A percentile compares a stretch with the other conserved stretches of the same genome.
Evolutionary conservation across 352 stramenopile genomes (phyloP).

Genomic region (Thalassiosira livingstoniorum): DNA sequence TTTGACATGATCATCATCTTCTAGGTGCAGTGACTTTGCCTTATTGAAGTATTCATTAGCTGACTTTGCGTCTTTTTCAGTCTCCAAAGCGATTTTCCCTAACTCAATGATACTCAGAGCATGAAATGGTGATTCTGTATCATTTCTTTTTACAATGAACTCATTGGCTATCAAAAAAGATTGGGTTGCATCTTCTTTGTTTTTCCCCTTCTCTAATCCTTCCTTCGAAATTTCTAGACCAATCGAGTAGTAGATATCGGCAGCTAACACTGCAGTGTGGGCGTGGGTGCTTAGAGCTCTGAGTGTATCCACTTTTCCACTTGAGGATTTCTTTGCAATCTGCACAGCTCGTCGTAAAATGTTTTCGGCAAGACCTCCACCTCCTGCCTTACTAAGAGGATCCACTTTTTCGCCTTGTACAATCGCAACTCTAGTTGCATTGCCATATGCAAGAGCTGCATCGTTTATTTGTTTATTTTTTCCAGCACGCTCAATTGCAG

Average conservation of each 20-base stretch:
- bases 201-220: conserved; percentile 26
- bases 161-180: conserved; percentile 63
- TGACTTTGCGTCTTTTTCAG: conserved; percentile 26
- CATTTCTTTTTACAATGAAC: conserved; percentile 51
- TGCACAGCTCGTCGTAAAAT: conserved; percentile 59
- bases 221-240: conserved; percentile 49
- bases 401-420: conserved; percentile 57
- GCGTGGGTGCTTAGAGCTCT: conserved; percentile 34
- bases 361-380: conserved; percentile 58
- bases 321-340: conserved; percentile 47
- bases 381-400: conserved; percentile 44
- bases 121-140: conserved; percentile 48
- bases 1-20: conserved; percentile 55
- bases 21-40: conserved; percentile 41
- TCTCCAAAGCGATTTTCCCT: conserved; percentile 48
- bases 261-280: conserved; percentile 46
- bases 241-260: conserved; percentile 60
- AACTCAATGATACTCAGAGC: conserved; percentile 55
- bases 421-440: conserved; percentile 61
- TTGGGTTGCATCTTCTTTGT: conserved; percentile 39
- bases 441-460: conserved; percentile 57
- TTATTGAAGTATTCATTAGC: conserved; percentile 53
- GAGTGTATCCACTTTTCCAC: conserved; percentile 44
- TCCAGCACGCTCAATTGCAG: conserved; percentile 55
- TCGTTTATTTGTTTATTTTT: conserved; percentile 59